Percentiles rank a stretch among this genome's conserved stretches.
These are phyloP conservation scores for Coelastrella sp. DNA, from an alignment of 139 green algal genomes.

Conservation along the genomic window DNA sequence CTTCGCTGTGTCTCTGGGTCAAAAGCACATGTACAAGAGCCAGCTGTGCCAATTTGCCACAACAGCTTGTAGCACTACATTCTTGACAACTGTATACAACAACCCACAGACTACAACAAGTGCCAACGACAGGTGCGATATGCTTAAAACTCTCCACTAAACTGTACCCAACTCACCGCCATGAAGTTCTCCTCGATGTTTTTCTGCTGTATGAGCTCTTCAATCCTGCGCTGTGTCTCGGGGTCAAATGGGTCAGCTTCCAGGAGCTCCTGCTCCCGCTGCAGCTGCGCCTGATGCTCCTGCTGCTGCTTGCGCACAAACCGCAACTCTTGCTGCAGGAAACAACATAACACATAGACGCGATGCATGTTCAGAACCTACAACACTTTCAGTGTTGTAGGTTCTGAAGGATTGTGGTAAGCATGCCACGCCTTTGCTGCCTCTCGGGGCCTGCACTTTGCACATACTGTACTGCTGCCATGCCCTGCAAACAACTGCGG, in stretches of 20 bases:
- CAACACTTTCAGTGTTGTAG: no score
- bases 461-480: no score
- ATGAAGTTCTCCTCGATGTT: constrained; percentile 94
- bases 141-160: no score
- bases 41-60: background rate
- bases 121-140: background rate
- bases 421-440: no score
- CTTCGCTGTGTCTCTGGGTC: constrained; percentile 87
- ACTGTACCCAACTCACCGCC: constrained; percentile 17
- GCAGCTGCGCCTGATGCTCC: constrained; percentile 42
- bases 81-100: background rate
- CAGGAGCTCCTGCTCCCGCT: constrained; percentile 63
- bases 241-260: constrained; percentile 91
- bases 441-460: no score
- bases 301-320: constrained; percentile 39
- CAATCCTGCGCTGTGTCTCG: constrained; percentile 90
- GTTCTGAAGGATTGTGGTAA: no score
- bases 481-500: no score
- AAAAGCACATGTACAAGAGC: constrained; percentile 58
- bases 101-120: background rate
- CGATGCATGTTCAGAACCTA: no score
- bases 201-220: constrained; percentile 89
- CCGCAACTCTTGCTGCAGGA: constrained; percentile 39
- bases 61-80: background rate
- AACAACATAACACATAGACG: background rate